Percentiles rank a stretch among this genome's conserved stretches.
These are phyloP conservation scores for Saturnispora galanensis DNA, from an alignment of 805 yeast species.

Conservation along the genomic window DNA sequence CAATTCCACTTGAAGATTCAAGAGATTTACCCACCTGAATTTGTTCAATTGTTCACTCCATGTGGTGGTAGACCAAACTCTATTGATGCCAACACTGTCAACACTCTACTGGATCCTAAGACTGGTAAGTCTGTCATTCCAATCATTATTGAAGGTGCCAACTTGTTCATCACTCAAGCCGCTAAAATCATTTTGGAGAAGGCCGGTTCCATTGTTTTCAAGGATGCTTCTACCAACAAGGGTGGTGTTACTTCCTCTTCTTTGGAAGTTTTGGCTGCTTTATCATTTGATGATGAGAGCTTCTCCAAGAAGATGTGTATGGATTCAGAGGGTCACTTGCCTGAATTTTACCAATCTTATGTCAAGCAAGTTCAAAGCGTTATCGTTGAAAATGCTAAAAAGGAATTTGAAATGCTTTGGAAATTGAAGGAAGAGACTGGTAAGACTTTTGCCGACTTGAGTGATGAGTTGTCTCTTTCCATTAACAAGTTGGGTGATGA, in stretches of 20 bases:
- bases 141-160: constrained; percentile 95
- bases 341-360: constrained; percentile 71
- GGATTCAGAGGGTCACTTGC: constrained; percentile 42
- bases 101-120: constrained; percentile 56
- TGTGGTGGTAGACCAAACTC: constrained; percentile 99
- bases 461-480: constrained; percentile 61
- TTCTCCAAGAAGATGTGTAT: constrained; percentile 76
- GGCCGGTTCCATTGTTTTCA: constrained; percentile 80
- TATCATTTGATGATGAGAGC: constrained; percentile 77
- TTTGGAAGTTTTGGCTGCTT: constrained; percentile 87
- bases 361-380: constrained; percentile 75
- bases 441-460: constrained; percentile 52
- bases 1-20: constrained; percentile 71
- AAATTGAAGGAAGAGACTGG: constrained; percentile 55
- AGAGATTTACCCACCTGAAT: constrained; percentile 46
- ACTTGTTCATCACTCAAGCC: constrained; percentile 86
- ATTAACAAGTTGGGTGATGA: constrained; percentile 65
- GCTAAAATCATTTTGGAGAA: constrained; percentile 81
- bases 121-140: constrained; percentile 74
- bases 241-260: constrained; percentile 99
- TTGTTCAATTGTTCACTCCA: constrained; percentile 83
- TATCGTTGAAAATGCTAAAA: constrained; percentile 66
- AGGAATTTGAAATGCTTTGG: constrained; percentile 87
- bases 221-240: constrained; percentile 95
- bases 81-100: constrained; percentile 76